Percentiles rank a stretch among this genome's conserved stretches.
These are phyloP conservation scores for Tylopilus sp. DNA, from an alignment of 1,284 basidiomycete species.

Conservation along the genomic window DNA sequence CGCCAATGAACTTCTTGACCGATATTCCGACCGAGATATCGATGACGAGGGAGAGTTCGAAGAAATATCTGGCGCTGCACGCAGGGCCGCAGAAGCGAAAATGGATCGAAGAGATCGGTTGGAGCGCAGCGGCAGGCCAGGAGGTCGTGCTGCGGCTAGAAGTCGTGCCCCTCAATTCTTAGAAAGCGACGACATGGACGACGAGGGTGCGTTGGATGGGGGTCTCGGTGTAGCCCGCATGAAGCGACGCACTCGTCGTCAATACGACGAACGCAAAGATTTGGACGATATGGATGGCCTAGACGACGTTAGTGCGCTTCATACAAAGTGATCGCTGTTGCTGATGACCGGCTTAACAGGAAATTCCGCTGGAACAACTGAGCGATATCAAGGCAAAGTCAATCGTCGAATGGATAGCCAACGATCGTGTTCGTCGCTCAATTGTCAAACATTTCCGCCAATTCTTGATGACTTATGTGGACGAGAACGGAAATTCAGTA, in stretches of 20 bases:
- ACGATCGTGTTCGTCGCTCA: conserved; percentile 84
- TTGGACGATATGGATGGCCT: conserved; percentile 82
- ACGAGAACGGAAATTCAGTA: conserved; percentile 87
- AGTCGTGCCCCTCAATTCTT: conserved; percentile 83
- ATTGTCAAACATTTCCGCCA: conserved; percentile 92
- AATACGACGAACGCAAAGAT: conserved; percentile 85
- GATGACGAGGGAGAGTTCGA: conserved; percentile 81
- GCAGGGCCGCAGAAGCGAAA: conserved; percentile 81
- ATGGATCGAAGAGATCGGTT: conserved; percentile 88
- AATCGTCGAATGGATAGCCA: conserved; percentile 95
- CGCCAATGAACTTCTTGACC: conserved; percentile 77
- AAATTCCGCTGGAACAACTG: conserved; percentile 92
- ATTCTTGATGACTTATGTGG: conserved; percentile 95
- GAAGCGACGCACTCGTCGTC: conserved; percentile 74
- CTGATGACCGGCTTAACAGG: conserved; percentile 45
- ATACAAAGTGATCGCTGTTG: not conserved
- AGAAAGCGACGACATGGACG: conserved; percentile 60
- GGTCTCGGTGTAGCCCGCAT: conserved; percentile 61
- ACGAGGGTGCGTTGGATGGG: conserved; percentile 60
- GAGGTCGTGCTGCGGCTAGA: conserved; percentile 67
- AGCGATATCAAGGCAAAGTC: conserved; percentile 97
- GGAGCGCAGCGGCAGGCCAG: conserved; percentile 61
- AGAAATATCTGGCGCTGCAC: conserved; percentile 68
- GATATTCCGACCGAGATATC: conserved; percentile 83
- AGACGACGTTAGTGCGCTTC: conserved; percentile 60